phyloP scores from a whole-genome alignment of 306 rosid species.

The Acacia acuminata region DNA sequence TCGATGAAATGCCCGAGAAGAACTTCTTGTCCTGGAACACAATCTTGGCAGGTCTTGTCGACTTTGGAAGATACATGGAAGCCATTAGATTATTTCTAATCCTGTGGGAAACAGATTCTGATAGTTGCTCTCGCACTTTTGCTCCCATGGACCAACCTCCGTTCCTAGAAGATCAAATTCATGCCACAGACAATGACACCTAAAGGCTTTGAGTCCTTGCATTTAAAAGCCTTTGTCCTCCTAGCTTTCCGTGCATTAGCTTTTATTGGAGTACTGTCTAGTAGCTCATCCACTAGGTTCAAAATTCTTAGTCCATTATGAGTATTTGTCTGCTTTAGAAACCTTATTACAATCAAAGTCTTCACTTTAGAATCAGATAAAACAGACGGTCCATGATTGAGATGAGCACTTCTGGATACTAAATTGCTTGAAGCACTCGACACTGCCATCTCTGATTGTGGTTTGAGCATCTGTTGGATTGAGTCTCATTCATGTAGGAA shows the following conservation, averaged over 20 bases:
- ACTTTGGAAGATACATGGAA: constrained; percentile 60
- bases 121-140: constrained; percentile 59
- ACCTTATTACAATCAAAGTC: constrained; percentile 26
- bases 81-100: constrained; percentile 56
- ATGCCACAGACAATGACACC: constrained; percentile 51
- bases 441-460: constrained; percentile 59
- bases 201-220: constrained; percentile 35
- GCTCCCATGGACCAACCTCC: constrained; percentile 81
- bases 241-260: constrained; percentile 20
- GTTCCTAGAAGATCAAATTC: constrained; percentile 58
- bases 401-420: constrained; percentile 40
- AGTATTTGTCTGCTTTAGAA: constrained; percentile 35
- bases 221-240: constrained; percentile 30
- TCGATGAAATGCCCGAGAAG: constrained; percentile 63
- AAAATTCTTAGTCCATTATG: constrained; percentile 56
- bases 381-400: constrained; percentile 11
- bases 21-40: constrained; percentile 65
- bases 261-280: constrained; percentile 28
- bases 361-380: constrained; percentile 39
- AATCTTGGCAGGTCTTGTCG: constrained; percentile 63
- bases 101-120: constrained; percentile 68
- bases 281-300: constrained; percentile 55
- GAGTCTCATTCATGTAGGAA: no score
- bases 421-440: constrained; percentile 51
- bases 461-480: constrained; percentile 40